Evolutionary conservation across 139 green algal genomes (phyloP), one percentile per base, ranked within the genome.

Genomic region (Eudorina sp.): DNA sequence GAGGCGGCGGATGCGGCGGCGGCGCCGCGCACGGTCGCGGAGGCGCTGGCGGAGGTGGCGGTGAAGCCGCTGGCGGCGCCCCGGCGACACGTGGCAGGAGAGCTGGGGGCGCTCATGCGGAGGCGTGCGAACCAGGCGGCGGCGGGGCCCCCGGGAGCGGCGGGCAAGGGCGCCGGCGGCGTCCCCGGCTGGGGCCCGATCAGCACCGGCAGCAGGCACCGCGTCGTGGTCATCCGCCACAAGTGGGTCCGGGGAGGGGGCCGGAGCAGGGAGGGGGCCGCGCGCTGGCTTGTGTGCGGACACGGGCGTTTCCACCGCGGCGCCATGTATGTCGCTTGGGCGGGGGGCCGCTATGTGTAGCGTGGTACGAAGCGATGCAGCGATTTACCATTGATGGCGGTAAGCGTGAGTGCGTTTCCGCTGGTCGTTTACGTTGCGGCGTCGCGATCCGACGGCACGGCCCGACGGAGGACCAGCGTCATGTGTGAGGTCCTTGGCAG

Each of bases 81-180:
- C 27, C 21, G 78, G 27, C 78, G 78, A 0, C 40, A 55, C 1
- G 55, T 85, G 25, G 78, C 78, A 9, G 78, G 78, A 1, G 78
- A 85, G 78, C 78, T 85, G 14, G 78, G 78, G 13, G 38, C 78
- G 25, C 53, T 85, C 4, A 85, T 85, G 78, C 78, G 78, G 55
- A 38, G 78, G 27, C 38, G 58, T 21, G 40, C 25, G 16, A 25
- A 38, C 27, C 55, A 36, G 29, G 25, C 3, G 40, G 53, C 40
- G 58, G 36, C 40, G 40, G 78, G 16, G 38, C 29, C 46, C n/a
- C n/a, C n/a, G 29, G 66, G 34, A 25, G 66, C 66, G 21, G 66
- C 40, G 40, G 38, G 40, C 70, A 14, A 21, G 40, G 43, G 38
- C 40, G 16, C 31, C 40, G 40, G 38, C 3, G 69, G 70, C 18